Base-by-base conservation (phyloP, 331 rosid species). In the Telfairia occidentalis region DNA sequence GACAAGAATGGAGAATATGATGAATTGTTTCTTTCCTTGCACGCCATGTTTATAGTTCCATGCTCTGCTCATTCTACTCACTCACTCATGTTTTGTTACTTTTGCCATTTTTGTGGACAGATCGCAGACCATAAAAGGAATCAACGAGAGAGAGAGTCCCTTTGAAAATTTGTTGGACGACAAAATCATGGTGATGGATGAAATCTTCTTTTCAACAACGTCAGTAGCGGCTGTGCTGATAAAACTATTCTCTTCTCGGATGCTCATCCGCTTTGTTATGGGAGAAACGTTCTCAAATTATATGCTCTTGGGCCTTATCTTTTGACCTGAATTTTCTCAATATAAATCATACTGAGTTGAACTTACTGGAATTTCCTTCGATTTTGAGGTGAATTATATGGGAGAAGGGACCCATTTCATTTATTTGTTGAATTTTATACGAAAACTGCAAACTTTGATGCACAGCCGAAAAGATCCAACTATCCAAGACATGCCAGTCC, bases 11-110 rank as follows among this genome's bases (percentile, higher is more conserved):
- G 53, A 40, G 54, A 69, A 45, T 43, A 69, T 69, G 74, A 69
- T 43, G 23, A 13, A 45, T 45, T 13, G 53, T 69, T 69, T 42
- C 55, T 69, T 69, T 69, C 74, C 74, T 69, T 69, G 74, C 74
- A 69, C 74, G 75, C 75, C 75, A 46, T 70, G 58, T 28, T 45
- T 70, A 9, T 28, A 70, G 75, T 23, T 66, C 35, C 18, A 66
- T 38, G 53, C 11, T 58, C 21, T 63, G 40, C 29, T 63, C 71
- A 32, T 63, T 63, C 46, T 30, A 24, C 38, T 35, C 18, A 23
- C n/a, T 24, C 11, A 69, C 75, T 71, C 43, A 71, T 71, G 28
- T 29, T 18, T 16, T 9, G 10, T 71, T 28, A 71, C 74, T 69
- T 67, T 69, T 69, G 38, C 24, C 57, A 15, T 21, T 40, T 43